These are phyloP conservation scores for Yarrowia alimentaria DNA, from an alignment of 805 yeast species.

Conservation along the genomic window DNA sequence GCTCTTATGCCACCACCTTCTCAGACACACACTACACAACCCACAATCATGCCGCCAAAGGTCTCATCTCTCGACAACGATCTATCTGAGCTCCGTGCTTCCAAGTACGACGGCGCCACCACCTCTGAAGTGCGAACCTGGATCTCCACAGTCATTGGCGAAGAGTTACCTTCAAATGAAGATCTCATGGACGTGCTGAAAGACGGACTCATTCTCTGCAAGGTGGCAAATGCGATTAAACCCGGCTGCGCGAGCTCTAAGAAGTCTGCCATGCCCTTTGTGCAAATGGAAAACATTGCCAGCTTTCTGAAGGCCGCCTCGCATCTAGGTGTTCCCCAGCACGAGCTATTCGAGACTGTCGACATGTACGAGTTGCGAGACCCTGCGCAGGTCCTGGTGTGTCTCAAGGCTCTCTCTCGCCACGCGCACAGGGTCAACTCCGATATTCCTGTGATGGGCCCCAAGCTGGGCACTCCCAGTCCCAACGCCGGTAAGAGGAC, in stretches of 20 bases:
- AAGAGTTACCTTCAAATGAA: constrained; percentile 38
- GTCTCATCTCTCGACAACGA: constrained; percentile 15
- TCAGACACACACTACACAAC: background rate
- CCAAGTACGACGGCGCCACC: constrained; percentile 14
- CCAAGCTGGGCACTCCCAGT: constrained; percentile 50
- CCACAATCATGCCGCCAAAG: background rate
- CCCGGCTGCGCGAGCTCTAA: constrained; percentile 48
- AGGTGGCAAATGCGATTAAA: constrained; percentile 46
- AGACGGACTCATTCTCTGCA: constrained; percentile 60
- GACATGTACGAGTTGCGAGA: constrained; percentile 73
- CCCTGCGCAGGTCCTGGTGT: constrained; percentile 74
- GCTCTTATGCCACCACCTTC: background rate
- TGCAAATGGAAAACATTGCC: constrained; percentile 82
- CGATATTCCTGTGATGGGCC: constrained; percentile 55
- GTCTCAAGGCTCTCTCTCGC: constrained; percentile 71
- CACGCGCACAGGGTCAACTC: constrained; percentile 58
- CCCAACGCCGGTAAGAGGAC: constrained; percentile 47
- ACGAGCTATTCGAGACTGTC: constrained; percentile 74
- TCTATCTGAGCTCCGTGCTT: constrained; percentile 1
- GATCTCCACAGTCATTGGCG: constrained; percentile 47
- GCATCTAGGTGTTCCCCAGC: constrained; percentile 67
- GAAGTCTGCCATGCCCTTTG: constrained; percentile 69
- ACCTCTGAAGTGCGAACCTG: constrained; percentile 42
- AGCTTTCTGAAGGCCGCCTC: constrained; percentile 64
- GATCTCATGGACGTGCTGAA: constrained; percentile 58